Percentiles rank a stretch among this genome's conserved stretches.
These are phyloP conservation scores for Carex arenaria DNA, from an alignment of 202 grass and related monocot genomes.

Conservation along the genomic window DNA sequence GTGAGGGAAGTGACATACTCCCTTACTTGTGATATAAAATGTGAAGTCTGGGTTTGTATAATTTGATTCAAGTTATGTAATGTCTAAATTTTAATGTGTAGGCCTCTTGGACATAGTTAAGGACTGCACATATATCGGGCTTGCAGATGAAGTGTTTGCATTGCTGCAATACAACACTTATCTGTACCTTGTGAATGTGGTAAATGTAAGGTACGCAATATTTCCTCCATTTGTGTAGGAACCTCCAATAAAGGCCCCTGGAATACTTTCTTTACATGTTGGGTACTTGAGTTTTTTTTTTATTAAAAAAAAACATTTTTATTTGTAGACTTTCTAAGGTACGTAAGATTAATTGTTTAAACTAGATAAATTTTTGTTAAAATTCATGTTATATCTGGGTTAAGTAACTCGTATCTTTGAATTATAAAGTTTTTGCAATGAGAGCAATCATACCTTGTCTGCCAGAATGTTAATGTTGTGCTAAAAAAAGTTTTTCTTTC, in stretches of 20 bases:
- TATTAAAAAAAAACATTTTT: not conserved
- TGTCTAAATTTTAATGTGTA: constrained; percentile 35
- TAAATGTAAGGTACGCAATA: constrained; percentile 63
- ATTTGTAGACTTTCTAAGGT: not conserved
- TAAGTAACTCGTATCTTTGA: not conserved
- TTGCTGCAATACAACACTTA: constrained; percentile 75
- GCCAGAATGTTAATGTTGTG: not conserved
- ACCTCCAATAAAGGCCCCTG: not conserved
- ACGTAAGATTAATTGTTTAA: not conserved
- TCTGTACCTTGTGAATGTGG: constrained; percentile 88
- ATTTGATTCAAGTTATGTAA: constrained; percentile 10
- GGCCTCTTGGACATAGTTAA: constrained; percentile 79
- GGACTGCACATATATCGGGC: constrained; percentile 90
- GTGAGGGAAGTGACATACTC: not conserved
- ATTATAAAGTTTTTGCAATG: not conserved
- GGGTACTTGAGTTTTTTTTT: not conserved
- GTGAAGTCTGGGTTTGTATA: constrained; percentile 13
- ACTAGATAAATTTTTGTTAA: not conserved
- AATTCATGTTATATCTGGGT: not conserved
- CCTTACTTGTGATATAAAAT: constrained; percentile 9
- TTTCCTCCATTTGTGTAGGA: not conserved
- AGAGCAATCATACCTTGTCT: not conserved
- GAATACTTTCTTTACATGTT: constrained; percentile 8
- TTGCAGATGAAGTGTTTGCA: constrained; percentile 80
- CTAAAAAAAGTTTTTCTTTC: not conserved